Conservation (phyloP, 768 basidiomycete genomes). For the Termitomyces bulborhizus region DNA sequence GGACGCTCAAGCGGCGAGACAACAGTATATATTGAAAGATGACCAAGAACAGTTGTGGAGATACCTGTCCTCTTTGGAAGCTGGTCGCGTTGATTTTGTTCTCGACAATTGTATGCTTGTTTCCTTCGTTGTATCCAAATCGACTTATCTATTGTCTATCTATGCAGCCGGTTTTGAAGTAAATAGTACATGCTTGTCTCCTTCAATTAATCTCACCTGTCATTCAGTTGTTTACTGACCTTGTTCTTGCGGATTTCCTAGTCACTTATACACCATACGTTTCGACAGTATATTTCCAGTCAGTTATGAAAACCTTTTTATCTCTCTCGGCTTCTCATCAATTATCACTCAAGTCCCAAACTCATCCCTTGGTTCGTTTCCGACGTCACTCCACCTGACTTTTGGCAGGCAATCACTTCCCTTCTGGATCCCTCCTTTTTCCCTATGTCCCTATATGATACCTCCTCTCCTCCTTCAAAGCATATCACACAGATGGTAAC, state of each 20-base stretch:
- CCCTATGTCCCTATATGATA: constrained; percentile 20
- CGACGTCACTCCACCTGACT: constrained; percentile 88
- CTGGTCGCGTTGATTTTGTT: constrained; percentile 72
- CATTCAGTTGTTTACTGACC: constrained; percentile 80
- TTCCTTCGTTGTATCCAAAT: neutral
- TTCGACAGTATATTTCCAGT: constrained; percentile 87
- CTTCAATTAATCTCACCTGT: neutral
- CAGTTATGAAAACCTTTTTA: constrained; percentile 18
- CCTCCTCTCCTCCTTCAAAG: constrained; percentile 12
- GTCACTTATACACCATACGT: constrained; percentile 85
- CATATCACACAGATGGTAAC: constrained; percentile 54
- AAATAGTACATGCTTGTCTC: neutral
- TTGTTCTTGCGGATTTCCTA: constrained; percentile 90
- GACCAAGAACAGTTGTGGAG: constrained; percentile 76
- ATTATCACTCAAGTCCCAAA: constrained; percentile 60
- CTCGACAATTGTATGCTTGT: constrained; percentile 73
- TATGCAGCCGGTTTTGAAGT: constrained; percentile 86
- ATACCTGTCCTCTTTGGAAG: constrained; percentile 51
- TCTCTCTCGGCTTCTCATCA: neutral
- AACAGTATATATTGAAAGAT: constrained; percentile 76
- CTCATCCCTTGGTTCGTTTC: constrained; percentile 97
- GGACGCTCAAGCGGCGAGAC: constrained; percentile 73
- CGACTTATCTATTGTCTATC: neutral
- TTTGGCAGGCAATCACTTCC: constrained; percentile 47
- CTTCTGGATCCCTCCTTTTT: constrained; percentile 67